Conservation (phyloP, 805 yeast species). For the Osmozyma mogii region DNA sequence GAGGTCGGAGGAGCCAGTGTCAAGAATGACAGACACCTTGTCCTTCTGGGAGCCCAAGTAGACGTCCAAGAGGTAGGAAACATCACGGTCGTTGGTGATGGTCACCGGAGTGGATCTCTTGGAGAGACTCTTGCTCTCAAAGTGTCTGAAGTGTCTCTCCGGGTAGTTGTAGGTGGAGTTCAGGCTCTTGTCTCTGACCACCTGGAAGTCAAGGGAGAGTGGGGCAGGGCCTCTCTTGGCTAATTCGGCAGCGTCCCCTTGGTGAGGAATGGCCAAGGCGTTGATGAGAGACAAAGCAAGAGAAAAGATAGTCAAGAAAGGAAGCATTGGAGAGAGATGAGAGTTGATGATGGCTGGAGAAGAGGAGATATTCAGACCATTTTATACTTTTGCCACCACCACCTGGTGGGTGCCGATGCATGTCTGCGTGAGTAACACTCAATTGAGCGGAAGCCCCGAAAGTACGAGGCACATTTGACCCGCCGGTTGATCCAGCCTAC, state of each 20-base stretch:
- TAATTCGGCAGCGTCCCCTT: not conserved
- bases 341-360: too few relatives aligned
- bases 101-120: not conserved
- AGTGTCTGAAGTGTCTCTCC: too few relatives aligned
- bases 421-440: too few relatives aligned
- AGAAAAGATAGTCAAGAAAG: constrained; percentile 1
- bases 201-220: constrained; percentile 7
- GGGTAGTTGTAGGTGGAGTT: too few relatives aligned
- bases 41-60: constrained; percentile 19
- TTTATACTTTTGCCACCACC: too few relatives aligned
- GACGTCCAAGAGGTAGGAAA: constrained; percentile 8
- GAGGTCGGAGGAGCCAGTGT: constrained; percentile 23
- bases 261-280: constrained; percentile 2
- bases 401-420: too few relatives aligned
- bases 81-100: constrained; percentile 5
- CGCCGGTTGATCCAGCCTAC: too few relatives aligned
- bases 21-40: constrained; percentile 14
- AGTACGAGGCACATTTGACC: too few relatives aligned
- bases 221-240: constrained; percentile 4
- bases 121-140: not conserved
- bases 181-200: constrained; percentile 1
- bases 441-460: too few relatives aligned
- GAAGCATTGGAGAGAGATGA: constrained; percentile 1
- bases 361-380: too few relatives aligned
- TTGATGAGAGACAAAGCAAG: constrained; percentile 3